phyloP scores from a whole-genome alignment of 1,139 yeast species.

The Groenewaldozyma auringiensis region DNA sequence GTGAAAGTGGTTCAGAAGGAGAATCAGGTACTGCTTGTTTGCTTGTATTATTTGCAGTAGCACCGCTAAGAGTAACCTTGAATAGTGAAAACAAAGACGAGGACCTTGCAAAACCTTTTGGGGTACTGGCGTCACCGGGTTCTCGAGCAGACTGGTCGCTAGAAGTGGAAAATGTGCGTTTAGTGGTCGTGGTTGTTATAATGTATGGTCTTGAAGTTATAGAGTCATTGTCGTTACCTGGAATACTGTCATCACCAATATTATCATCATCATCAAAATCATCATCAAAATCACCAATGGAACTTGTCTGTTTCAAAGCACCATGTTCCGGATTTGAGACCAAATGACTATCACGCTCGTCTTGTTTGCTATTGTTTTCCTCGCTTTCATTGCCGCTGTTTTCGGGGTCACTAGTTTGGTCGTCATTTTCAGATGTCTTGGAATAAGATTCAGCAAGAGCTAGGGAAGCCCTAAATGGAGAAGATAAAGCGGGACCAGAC shows the following conservation, averaged over 20 bases:
- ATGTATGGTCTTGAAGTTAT: neutral
- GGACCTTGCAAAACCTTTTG: neutral
- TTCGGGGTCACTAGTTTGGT: neutral
- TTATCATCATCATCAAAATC: neutral
- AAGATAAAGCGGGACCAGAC: neutral
- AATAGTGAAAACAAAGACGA: neutral
- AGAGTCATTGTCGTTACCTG: neutral
- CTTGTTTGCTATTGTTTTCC: neutral
- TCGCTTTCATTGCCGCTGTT: neutral
- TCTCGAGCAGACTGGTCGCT: neutral
- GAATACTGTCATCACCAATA: neutral
- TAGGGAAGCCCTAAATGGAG: neutral
- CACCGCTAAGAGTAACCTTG: neutral
- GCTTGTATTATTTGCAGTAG: too few relatives aligned
- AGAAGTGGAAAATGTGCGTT: neutral
- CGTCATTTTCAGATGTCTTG: neutral
- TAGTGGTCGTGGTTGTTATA: neutral
- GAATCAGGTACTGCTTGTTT: neutral
- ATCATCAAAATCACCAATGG: neutral
- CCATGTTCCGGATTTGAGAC: too few relatives aligned
- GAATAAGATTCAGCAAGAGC: neutral
- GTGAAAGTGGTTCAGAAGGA: neutral
- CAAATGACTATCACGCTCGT: neutral
- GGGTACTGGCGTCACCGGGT: neutral
- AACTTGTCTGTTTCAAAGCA: neutral